These are phyloP conservation scores for Pascua guehoae DNA, from an alignment of 1,284 basidiomycete genomes.

Conservation along the genomic window DNA sequence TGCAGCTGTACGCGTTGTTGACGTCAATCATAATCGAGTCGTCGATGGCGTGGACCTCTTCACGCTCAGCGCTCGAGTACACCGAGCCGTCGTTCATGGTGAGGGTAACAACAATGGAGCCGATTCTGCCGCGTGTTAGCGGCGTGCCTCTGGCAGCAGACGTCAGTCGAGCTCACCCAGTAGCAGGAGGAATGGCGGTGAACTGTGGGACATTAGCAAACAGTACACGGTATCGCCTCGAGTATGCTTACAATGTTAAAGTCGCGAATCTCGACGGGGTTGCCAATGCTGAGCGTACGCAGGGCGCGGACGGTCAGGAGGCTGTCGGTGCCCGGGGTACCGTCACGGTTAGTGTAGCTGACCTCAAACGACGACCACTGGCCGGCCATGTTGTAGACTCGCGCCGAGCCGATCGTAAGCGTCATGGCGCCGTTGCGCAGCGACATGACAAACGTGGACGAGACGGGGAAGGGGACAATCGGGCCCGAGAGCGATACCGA, in stretches of 20 bases:
- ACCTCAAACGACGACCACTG: conserved; percentile 15
- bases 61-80: conserved; percentile 7
- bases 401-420: conserved; percentile 9
- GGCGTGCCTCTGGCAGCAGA: not conserved
- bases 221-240: too few relatives aligned
- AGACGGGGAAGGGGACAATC: conserved; percentile 15
- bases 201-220: not conserved
- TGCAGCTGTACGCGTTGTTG: conserved; percentile 10
- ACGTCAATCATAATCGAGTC: conserved; percentile 15
- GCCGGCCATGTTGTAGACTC: conserved; percentile 13
- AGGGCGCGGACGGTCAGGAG: not conserved
- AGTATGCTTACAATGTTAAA: not conserved
- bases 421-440: conserved; percentile 6
- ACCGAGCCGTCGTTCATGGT: conserved; percentile 11
- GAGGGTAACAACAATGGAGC: conserved; percentile 1
- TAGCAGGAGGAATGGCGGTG: not conserved
- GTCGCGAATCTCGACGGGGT: conserved; percentile 6
- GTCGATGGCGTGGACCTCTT: conserved; percentile 9
- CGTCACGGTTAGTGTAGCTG: conserved; percentile 11
- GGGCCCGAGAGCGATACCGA: conserved; percentile 9
- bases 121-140: conserved; percentile 4
- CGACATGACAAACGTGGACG: conserved; percentile 3
- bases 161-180: not conserved
- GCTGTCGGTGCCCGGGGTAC: conserved; percentile 5
- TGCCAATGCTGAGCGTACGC: conserved; percentile 10